Percentiles rank a stretch among this genome's conserved stretches.
Evolutionary conservation across 768 basidiomycete genomes (phyloP).

Genomic region (Tylopilus subfusipes): DNA sequence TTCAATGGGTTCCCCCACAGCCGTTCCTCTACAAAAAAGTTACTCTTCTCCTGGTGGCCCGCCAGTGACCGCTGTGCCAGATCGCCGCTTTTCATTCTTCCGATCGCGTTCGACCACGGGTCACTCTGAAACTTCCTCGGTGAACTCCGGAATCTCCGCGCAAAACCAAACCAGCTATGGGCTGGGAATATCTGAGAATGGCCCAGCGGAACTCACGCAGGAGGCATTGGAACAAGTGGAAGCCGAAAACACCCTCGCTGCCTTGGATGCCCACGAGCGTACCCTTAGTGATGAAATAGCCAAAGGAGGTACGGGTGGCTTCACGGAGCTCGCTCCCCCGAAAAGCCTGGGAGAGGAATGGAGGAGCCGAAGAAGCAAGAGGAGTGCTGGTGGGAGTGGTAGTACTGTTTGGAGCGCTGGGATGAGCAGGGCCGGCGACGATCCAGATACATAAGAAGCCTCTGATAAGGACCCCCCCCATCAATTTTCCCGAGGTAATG

Average conservation of each 20-base stretch:
- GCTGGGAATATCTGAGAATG: constrained; percentile 27
- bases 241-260: constrained; percentile 70
- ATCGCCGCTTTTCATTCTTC: constrained; percentile 71
- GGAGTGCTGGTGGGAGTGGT: constrained; percentile 59
- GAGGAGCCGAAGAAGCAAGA: constrained; percentile 47
- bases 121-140: constrained; percentile 47
- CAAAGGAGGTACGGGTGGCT: constrained; percentile 68
- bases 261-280: constrained; percentile 78
- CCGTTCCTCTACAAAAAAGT: constrained; percentile 39
- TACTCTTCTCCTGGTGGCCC: constrained; percentile 36
- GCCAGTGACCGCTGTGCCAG: constrained; percentile 25
- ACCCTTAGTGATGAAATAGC: constrained; percentile 70
- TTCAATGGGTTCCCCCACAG: constrained; percentile 25
- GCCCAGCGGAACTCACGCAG: constrained; percentile 53
- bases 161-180: constrained; percentile 34
- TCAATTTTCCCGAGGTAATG: constrained; percentile 5
- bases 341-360: constrained; percentile 46
- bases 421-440: constrained; percentile 61
- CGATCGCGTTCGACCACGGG: constrained; percentile 44
- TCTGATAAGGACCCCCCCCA: not conserved
- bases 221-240: constrained; percentile 78
- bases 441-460: constrained; percentile 32
- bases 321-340: constrained; percentile 68
- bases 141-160: constrained; percentile 41
- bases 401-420: constrained; percentile 89